A percentile compares a stretch with the other conserved stretches of the same genome.
These are phyloP conservation scores for Fusarium citri DNA, from an alignment of 2,329 filamentous ascomycete genomes.

Conservation along the genomic window DNA sequence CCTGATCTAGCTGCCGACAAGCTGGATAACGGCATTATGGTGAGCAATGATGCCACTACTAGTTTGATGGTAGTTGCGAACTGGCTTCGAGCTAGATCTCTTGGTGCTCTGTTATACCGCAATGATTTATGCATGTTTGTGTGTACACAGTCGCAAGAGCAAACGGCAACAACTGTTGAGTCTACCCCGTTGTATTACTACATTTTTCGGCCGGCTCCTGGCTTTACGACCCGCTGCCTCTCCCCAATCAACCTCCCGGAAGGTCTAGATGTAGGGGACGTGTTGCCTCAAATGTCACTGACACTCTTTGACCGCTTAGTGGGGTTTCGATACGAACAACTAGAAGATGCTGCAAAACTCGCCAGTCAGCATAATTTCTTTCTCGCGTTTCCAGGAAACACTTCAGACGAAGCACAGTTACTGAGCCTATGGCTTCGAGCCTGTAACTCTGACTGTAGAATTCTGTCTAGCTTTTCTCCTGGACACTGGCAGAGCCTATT, in stretches of 20 bases:
- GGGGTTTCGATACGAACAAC: slow-evolving; percentile 49
- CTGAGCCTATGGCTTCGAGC: slow-evolving; percentile 59
- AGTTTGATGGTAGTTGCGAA: slow-evolving; percentile 48
- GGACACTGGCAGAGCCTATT: slow-evolving; percentile 63
- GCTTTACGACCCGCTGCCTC: slow-evolving; percentile 40
- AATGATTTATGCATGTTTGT: slow-evolving; percentile 54
- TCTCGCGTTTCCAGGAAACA: slow-evolving; percentile 60
- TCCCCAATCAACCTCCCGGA: slow-evolving; percentile 39
- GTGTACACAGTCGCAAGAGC: slow-evolving; percentile 45
- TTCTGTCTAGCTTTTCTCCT: slow-evolving; percentile 55
- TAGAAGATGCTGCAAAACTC: slow-evolving; percentile 30
- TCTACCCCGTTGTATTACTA: slow-evolving; percentile 49
- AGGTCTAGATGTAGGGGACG: slow-evolving; percentile 1
- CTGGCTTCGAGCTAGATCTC: slow-evolving; percentile 51
- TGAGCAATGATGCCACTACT: slow-evolving; percentile 10
- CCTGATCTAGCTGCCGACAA: slow-evolving; percentile 18
- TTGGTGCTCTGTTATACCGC: slow-evolving; percentile 52
- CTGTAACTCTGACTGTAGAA: slow-evolving; percentile 54
- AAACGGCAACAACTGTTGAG: not conserved
- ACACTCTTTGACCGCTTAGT: slow-evolving; percentile 48
- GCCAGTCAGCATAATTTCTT: slow-evolving; percentile 54
- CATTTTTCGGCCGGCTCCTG: slow-evolving; percentile 50
- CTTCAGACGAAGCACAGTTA: slow-evolving; percentile 50
- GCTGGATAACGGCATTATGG: slow-evolving; percentile 41
- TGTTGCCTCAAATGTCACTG: slow-evolving; percentile 32